Evolutionary conservation across 1,284 basidiomycete genomes (phyloP).

Genomic region (Uromyces viciae-fabae): DNA sequence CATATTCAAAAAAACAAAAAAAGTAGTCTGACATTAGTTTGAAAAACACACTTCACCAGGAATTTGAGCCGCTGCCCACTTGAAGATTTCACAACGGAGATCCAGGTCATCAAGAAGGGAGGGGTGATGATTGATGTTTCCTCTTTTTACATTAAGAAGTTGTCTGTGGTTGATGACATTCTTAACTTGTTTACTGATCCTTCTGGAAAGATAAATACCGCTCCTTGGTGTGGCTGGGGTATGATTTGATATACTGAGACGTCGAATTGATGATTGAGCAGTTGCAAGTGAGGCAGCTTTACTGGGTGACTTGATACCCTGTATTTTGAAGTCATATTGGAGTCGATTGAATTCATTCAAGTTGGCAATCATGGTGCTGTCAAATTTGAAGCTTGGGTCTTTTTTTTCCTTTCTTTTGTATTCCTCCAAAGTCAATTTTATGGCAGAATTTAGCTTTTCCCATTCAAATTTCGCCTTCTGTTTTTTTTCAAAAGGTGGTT

Average conservation of each 20-base stretch:
- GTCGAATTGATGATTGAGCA: not conserved
- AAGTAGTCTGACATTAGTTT: not conserved
- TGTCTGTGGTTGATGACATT: not conserved
- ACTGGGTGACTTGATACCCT: not conserved
- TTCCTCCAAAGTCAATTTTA: not conserved
- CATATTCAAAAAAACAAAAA: not conserved
- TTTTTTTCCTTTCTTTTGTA: not conserved
- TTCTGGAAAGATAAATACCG: not conserved
- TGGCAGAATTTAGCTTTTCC: not conserved
- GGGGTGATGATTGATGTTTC: not conserved
- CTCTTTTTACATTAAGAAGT: not conserved
- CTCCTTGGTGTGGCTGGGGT: not conserved
- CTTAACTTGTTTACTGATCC: not conserved
- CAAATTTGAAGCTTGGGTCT: not conserved
- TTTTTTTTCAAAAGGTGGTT: no score
- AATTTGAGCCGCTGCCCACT: not conserved
- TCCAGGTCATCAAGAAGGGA: not conserved
- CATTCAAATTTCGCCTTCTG: no score
- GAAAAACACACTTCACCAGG: not conserved
- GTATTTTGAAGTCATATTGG: not conserved
- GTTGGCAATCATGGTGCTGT: not conserved
- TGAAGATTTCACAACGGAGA: not conserved
- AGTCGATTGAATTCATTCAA: not conserved
- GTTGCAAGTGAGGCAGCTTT: not conserved
- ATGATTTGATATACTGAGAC: not conserved